Evolutionary conservation across 306 rosid species (phyloP).

Genomic region (Neltuma alba): DNA sequence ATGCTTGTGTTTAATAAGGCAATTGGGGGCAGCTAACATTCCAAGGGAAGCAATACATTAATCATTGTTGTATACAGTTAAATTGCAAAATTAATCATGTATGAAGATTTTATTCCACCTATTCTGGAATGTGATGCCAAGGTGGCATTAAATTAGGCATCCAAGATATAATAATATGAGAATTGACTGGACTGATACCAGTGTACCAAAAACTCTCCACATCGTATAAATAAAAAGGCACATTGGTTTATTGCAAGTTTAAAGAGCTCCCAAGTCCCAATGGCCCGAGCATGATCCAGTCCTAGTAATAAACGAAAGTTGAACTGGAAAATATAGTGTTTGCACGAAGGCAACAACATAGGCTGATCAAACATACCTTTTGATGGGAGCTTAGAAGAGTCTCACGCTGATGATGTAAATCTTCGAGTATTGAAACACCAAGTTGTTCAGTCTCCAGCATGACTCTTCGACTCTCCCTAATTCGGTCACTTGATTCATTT

Average conservation of each 20-base stretch:
- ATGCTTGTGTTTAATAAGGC: neutral
- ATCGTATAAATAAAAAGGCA: neutral
- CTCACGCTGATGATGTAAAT: slow-evolving; percentile 89
- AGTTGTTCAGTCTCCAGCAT: slow-evolving; percentile 81
- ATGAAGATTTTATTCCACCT: neutral
- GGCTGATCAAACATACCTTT: slow-evolving; percentile 51
- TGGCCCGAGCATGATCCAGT: slow-evolving; percentile 15
- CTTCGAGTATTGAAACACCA: slow-evolving; percentile 82
- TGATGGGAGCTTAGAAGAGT: slow-evolving; percentile 80
- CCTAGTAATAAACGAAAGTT: slow-evolving; percentile 1
- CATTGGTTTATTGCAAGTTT: neutral
- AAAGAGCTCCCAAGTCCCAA: neutral
- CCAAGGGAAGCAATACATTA: neutral
- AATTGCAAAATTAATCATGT: neutral
- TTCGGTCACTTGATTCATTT: slow-evolving; percentile 68
- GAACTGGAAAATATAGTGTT: slow-evolving; percentile 11
- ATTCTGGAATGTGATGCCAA: neutral
- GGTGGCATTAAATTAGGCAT: neutral
- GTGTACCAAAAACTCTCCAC: neutral
- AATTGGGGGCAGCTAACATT: neutral
- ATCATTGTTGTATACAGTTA: neutral
- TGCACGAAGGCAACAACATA: slow-evolving; percentile 1
- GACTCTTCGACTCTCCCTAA: slow-evolving; percentile 78
- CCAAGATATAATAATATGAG: neutral
- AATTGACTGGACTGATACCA: neutral